phyloP scores from a whole-genome alignment of 495 filamentous ascomycete species.

The Hypoxylon lienhwacheense region DNA sequence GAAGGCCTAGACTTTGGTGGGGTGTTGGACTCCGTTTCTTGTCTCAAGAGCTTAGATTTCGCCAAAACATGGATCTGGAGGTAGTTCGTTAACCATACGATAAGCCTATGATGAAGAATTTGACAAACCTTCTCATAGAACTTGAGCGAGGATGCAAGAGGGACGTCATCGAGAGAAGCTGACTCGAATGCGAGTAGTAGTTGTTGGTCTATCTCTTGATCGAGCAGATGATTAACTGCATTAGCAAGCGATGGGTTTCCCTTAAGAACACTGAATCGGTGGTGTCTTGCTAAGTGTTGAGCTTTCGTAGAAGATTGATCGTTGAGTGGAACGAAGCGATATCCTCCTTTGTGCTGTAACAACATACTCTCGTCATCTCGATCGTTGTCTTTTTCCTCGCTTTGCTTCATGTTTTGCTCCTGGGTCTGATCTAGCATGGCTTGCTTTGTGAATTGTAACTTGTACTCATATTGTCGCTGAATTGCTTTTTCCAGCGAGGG shows the following conservation, averaged over 20 bases:
- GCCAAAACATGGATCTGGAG: conserved; percentile 25
- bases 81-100: conserved; percentile 2
- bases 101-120: background rate
- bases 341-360: background rate
- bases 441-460: background rate
- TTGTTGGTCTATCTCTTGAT: conserved; percentile 24
- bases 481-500: background rate
- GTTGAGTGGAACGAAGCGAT: conserved; percentile 11
- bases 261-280: background rate
- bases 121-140: conserved; percentile 8
- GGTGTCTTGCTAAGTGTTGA: background rate
- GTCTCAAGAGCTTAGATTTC: conserved; percentile 4
- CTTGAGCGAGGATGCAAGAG: conserved; percentile 2
- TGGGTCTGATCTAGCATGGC: too few relatives aligned
- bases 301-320: background rate
- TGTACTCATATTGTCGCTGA: background rate
- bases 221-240: conserved; percentile 12
- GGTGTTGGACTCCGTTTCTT: background rate
- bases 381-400: too few relatives aligned
- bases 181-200: conserved; percentile 6
- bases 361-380: too few relatives aligned
- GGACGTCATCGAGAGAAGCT: conserved; percentile 1
- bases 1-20: background rate
- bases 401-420: too few relatives aligned
- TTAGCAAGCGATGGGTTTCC: background rate